Evolutionary conservation across 2,329 filamentous ascomycete species (phyloP).

Genomic region (Exophiala dermatitidis): DNA sequence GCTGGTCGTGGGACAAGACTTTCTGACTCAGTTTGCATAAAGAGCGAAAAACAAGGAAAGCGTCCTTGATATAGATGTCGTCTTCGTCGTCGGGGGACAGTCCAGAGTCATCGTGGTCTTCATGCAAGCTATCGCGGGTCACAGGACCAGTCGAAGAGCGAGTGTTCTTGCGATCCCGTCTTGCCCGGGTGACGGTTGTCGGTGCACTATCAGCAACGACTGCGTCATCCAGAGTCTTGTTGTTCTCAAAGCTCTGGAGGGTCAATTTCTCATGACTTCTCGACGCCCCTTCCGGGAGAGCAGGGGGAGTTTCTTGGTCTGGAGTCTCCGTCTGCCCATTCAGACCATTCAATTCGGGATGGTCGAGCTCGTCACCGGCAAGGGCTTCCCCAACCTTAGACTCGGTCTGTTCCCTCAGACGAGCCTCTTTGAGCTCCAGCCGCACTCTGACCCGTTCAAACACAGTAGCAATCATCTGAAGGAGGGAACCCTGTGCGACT

Average conservation of each 20-base stretch:
- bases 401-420: slow-evolving; percentile 43
- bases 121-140: slow-evolving; percentile 30
- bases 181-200: slow-evolving; percentile 58
- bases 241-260: slow-evolving; percentile 61
- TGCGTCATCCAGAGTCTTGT: slow-evolving; percentile 59
- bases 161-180: slow-evolving; percentile 39
- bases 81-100: slow-evolving; percentile 56
- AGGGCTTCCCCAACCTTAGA: slow-evolving; percentile 28
- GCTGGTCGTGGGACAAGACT: slow-evolving; percentile 76
- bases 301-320: slow-evolving; percentile 38
- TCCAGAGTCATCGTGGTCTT: slow-evolving; percentile 37
- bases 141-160: slow-evolving; percentile 40
- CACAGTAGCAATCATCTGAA: slow-evolving; percentile 97
- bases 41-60: slow-evolving; percentile 92
- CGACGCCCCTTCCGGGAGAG: slow-evolving; percentile 40
- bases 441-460: slow-evolving; percentile 89
- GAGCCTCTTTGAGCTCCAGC: slow-evolving; percentile 77
- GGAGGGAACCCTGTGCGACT: slow-evolving; percentile 91
- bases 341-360: slow-evolving; percentile 31
- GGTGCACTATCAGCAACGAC: slow-evolving; percentile 60
- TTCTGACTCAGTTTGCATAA: slow-evolving; percentile 98
- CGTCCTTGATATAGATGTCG: slow-evolving; percentile 93
- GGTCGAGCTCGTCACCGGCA: slow-evolving; percentile 21
- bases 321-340: slow-evolving; percentile 21
- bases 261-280: slow-evolving; percentile 52